Evolutionary conservation across 2,329 filamentous ascomycete species (phyloP), one percentile per base, ranked within the genome.

Genomic region (Colletotrichum abscissum): DNA sequence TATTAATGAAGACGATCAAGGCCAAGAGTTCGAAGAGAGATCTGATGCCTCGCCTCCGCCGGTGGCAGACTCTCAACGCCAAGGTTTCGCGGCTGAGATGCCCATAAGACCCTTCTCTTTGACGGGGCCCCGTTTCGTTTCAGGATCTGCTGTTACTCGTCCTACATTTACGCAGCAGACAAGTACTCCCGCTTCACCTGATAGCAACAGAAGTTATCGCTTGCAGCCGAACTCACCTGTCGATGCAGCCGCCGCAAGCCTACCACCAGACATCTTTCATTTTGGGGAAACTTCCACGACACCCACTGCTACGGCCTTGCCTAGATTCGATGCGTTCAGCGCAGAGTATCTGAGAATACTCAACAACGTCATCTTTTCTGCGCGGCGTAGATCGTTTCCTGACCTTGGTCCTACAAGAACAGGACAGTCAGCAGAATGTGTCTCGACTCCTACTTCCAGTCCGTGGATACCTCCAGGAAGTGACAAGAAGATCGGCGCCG

Each of bases 401-500:
- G 52, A 28, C 4, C 1, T 14, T n/a, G 14, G 5, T 26, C 16
- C 24, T 7, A 11, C 52, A 24, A 26, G 22, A 55, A 2, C 22
- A 3, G 22, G n/a, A 22, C 52, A 55, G 52, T 28, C 52, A 26
- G 52, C 3, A 55, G 24, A n/a, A 55, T 6, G 52, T 12, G 11
- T 4, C 11, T 14, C 12, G 5, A 14, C 2, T 0, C 22, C 12
- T 2, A 3, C 5, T 24, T 55, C n/a, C 5, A 24, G 1, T 26
- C n/a, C 52, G 5, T 12, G 52, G 24, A 14, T 26, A 7, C n/a
- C 24, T 14, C 2, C 52, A 2, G 52, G 12, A 24, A 30, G 57
- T 63, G 69, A 76, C 60, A 55, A 33, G 33, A 75, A 75, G n/a
- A 72, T 77, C 16, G 75, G 74, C 22, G 75, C 76, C 9, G 76